Evolutionary conservation across 2,329 filamentous ascomycete species (phyloP).

Genomic region (Zelopaecilomyces penicillatus): DNA sequence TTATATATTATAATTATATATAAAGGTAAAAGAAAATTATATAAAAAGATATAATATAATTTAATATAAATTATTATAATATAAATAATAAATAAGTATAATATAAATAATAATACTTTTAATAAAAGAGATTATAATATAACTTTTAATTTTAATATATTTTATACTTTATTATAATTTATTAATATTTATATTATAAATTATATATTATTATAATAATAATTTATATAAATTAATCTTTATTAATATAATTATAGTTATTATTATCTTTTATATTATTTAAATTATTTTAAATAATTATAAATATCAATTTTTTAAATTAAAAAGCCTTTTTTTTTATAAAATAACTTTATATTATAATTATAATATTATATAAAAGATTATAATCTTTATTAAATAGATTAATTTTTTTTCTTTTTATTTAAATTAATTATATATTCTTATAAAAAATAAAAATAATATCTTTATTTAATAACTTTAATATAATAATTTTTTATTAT

Average conservation of each 20-base stretch:
- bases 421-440: neutral
- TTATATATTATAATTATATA: neutral
- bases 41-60: neutral
- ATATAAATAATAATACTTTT: neutral
- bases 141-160: neutral
- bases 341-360: too few relatives aligned
- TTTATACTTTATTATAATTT: neutral
- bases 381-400: too few relatives aligned
- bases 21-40: neutral
- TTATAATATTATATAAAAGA: too few relatives aligned
- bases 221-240: neutral
- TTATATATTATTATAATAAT: neutral
- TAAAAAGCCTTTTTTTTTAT: too few relatives aligned
- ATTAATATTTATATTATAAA: neutral
- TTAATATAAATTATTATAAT: neutral
- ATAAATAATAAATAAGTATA: neutral
- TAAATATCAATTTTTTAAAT: neutral
- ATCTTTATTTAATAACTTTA: too few relatives aligned
- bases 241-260: neutral
- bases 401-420: too few relatives aligned
- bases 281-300: neutral
- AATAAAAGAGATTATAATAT: neutral
- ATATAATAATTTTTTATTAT: too few relatives aligned
- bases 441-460: neutral
- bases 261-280: neutral